A percentile compares a stretch with the other conserved stretches of the same genome.
Conservation (phyloP, 1,284 basidiomycete species). For the Ceratobasidium sp. region DNA sequence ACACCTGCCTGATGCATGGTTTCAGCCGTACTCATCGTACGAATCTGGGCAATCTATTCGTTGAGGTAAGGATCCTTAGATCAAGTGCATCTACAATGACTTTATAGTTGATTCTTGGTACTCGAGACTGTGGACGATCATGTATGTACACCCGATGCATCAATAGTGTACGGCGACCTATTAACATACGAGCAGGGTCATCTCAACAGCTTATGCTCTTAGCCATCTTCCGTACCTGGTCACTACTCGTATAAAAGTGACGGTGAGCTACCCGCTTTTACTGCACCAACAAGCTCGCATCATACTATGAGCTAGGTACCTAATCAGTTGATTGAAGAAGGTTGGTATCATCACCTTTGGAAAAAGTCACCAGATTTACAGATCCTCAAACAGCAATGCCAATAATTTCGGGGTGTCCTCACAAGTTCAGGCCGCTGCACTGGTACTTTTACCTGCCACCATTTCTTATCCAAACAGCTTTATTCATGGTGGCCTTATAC, state of each 20-base stretch:
- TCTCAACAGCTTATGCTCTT: background rate
- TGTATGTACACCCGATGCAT: background rate
- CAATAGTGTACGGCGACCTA: background rate
- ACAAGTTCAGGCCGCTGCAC: background rate
- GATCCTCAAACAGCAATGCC: background rate
- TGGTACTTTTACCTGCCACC: background rate
- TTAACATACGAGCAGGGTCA: background rate
- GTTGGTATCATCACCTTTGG: too few relatives aligned
- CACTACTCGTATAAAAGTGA: slow-evolving; percentile 5
- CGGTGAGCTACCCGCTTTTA: background rate
- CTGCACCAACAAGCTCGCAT: background rate
- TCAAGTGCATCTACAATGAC: background rate
- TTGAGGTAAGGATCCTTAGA: background rate
- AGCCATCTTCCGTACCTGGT: background rate
- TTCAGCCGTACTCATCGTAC: background rate
- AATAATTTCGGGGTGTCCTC: slow-evolving; percentile 6
- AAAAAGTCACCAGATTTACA: too few relatives aligned
- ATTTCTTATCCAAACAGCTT: background rate
- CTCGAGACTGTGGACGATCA: background rate
- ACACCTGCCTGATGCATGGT: too few relatives aligned
- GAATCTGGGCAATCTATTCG: slow-evolving; percentile 8
- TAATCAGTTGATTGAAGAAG: background rate
- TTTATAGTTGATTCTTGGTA: background rate
- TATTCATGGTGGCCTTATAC: background rate
- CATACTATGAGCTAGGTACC: background rate